Evolutionary conservation across 305 asterid genomes (phyloP).

Genomic region (Salvia sclarea): DNA sequence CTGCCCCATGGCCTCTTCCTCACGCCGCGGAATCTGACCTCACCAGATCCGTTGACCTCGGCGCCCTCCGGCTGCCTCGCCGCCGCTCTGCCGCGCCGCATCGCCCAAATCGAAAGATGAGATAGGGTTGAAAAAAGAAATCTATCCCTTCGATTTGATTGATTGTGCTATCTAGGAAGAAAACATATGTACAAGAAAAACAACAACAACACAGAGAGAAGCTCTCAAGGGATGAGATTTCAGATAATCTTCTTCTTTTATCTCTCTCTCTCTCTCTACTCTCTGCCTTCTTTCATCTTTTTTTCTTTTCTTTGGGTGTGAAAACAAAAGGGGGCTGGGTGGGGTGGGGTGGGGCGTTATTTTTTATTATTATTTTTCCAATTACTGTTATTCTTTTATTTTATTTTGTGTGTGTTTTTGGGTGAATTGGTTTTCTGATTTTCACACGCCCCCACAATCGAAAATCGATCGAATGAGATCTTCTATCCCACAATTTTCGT

Average conservation of each 20-base stretch:
- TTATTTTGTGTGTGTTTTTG: background rate
- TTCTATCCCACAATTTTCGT: no score
- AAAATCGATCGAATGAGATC: no score
- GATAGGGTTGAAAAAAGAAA: background rate
- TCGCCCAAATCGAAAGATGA: constrained; percentile 29
- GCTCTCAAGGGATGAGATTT: constrained; percentile 13
- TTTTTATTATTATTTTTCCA: background rate
- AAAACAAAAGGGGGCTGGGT: constrained; percentile 25
- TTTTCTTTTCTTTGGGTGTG: no score
- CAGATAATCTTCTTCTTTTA: constrained; percentile 2
- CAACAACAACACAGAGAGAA: constrained; percentile 27
- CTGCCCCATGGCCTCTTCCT: constrained; percentile 63
- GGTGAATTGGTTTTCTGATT: constrained; percentile 33
- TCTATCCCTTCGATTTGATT: background rate
- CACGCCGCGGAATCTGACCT: constrained; percentile 52
- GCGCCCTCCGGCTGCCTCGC: constrained; percentile 33
- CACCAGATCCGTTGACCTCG: constrained; percentile 44
- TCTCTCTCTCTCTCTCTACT: constrained; percentile 43
- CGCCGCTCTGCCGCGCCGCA: constrained; percentile 59
- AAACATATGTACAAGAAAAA: constrained; percentile 33
- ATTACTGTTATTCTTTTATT: no score
- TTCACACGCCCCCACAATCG: constrained; percentile 37
- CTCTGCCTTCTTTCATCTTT: no score
- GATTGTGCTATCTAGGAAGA: background rate
- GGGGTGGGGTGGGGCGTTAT: constrained; percentile 24